A percentile compares a stretch with the other conserved stretches of the same genome.
Evolutionary conservation across 495 filamentous ascomycete genomes (phyloP).

Genomic region (Evansstolkia leycettana): DNA sequence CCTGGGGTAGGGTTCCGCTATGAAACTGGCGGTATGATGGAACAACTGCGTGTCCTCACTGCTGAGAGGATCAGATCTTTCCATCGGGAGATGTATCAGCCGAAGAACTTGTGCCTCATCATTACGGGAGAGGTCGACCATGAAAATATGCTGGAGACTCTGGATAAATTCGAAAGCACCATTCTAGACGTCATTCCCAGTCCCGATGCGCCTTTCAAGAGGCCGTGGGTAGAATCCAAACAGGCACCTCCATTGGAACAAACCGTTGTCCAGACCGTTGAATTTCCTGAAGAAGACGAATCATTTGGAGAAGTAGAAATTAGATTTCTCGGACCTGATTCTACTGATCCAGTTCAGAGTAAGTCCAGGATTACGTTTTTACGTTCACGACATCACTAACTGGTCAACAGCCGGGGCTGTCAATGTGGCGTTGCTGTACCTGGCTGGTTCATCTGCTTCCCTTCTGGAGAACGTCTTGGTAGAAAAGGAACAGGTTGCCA

Average conservation of each 20-base stretch:
- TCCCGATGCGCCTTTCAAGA: conserved; percentile 61
- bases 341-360: conserved; percentile 48
- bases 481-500: conserved; percentile 85
- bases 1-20: conserved; percentile 86
- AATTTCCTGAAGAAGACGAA: conserved; percentile 96
- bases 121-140: conserved; percentile 87
- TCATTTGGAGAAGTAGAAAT: conserved; percentile 76
- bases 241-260: conserved; percentile 57
- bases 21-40: conserved; percentile 96
- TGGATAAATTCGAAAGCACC: conserved; percentile 81
- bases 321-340: conserved; percentile 73
- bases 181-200: conserved; percentile 72
- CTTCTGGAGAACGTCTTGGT: conserved; percentile 85
- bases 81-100: conserved; percentile 96
- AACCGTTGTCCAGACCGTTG: conserved; percentile 60
- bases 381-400: conserved; percentile 5
- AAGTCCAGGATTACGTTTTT: conserved; percentile 8
- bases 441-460: conserved; percentile 85
- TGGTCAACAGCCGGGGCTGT: conserved; percentile 46
- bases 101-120: conserved; percentile 84
- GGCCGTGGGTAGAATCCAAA: conserved; percentile 83
- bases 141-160: conserved; percentile 57
- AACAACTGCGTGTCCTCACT: conserved; percentile 71
- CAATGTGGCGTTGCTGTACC: conserved; percentile 65
- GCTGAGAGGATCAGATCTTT: conserved; percentile 83